These are phyloP conservation scores for Boletellus dicymbophilus DNA, from an alignment of 1,284 basidiomycete genomes.

Conservation along the genomic window DNA sequence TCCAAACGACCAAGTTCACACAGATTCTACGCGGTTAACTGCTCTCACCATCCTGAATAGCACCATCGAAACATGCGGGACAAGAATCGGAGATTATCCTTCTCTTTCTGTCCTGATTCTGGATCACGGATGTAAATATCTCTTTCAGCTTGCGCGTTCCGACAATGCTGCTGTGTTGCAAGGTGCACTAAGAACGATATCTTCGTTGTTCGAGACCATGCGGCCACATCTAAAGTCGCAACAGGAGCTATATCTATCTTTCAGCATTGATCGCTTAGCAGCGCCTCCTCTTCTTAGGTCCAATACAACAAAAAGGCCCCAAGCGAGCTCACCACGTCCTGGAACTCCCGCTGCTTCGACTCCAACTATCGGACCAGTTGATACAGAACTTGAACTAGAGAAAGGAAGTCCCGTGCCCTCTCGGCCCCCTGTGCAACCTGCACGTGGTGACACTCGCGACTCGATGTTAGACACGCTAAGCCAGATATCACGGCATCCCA, in stretches of 20 bases:
- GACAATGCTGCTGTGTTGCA: slow-evolving; percentile 85
- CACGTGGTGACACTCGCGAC: slow-evolving; percentile 88
- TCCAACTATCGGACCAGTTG: slow-evolving; percentile 45
- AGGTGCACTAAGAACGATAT: slow-evolving; percentile 81
- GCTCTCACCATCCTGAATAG: slow-evolving; percentile 88
- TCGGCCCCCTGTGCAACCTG: slow-evolving; percentile 67
- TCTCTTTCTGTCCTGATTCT: slow-evolving; percentile 74
- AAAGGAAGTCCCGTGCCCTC: slow-evolving; percentile 55
- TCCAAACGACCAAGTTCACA: slow-evolving; percentile 93
- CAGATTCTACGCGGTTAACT: slow-evolving; percentile 92
- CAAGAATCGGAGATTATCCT: slow-evolving; percentile 73
- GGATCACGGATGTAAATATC: slow-evolving; percentile 93
- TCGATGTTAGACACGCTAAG: slow-evolving; percentile 88
- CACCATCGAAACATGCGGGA: slow-evolving; percentile 87
- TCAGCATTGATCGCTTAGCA: slow-evolving; percentile 89
- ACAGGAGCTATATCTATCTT: slow-evolving; percentile 93
- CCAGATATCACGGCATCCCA: slow-evolving; percentile 78
- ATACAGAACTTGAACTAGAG: slow-evolving; percentile 49
- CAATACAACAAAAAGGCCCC: slow-evolving; percentile 31
- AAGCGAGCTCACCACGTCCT: slow-evolving; percentile 53
- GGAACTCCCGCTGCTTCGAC: slow-evolving; percentile 53
- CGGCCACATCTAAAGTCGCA: slow-evolving; percentile 91
- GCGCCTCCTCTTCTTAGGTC: slow-evolving; percentile 43
- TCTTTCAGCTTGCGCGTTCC: slow-evolving; percentile 93
- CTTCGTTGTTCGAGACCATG: slow-evolving; percentile 89